Evolutionary conservation across 495 filamentous ascomycete species (phyloP), one percentile per base, ranked within the genome.

Genomic region (Aspergillus coremiiformis): DNA sequence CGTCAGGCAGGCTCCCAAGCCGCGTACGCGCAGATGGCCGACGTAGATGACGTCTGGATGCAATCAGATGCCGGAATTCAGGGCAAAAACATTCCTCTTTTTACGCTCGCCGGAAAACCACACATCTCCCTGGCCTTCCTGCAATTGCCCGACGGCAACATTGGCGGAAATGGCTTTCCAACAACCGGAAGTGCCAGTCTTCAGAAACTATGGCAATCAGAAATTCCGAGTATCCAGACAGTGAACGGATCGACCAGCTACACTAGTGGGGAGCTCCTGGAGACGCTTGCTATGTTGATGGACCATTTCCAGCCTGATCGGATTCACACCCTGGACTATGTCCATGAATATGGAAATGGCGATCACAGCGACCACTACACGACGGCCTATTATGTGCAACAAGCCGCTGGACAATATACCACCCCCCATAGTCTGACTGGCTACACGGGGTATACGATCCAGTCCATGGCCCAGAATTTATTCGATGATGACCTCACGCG

Each of bases 351-450:
- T 47, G 52, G 51, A 1, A 54, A 37, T 3, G 55, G 55, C 0
- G 59, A 62, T 30, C 59, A 62, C 23, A 56, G 52, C 22, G 59
- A 62, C 19, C 59, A 62, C 42, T 51, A 52, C 12, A 30, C 55
- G 14, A 47, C 47, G 4, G 59, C 44, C 1, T 43, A 44, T 11
- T 62, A 53, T 33, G 47, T 17, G 5, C 41, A 54, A 15, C 26
- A 27, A 5, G 51, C 55, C 17, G 37, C 51, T 7, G 17, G 26
- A n/a, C 1, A 17, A 14, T 44, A 46, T 5, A 8, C 3, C 3
- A 32, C 14, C 17, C 15, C 42, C 8, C 35, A 33, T 20, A 22
- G 14, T 51, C 32, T 51, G 5, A 47, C 44, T 14, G 57, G 53
- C n/a, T 60, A 60, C n/a, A 43, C 37, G 1, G 57, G 57, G n/a